These are phyloP conservation scores for Chlamydomonas schloesseri DNA, from an alignment of 139 green algal genomes.

Conservation along the genomic window DNA sequence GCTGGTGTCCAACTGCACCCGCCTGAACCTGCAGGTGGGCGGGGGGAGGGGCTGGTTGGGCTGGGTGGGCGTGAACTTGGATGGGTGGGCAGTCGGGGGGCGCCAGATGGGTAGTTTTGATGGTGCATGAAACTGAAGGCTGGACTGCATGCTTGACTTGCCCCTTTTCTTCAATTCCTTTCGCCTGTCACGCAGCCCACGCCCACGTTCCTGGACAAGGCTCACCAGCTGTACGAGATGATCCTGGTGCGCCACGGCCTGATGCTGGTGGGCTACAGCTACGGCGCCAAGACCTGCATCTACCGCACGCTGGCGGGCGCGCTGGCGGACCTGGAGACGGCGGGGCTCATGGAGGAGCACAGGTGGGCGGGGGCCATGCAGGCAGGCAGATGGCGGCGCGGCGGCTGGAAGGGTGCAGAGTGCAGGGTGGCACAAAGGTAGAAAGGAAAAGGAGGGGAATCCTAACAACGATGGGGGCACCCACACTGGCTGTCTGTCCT, in stretches of 20 bases:
- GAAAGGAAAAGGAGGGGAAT: too few species aligned
- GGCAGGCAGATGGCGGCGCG: too few species aligned
- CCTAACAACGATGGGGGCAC: too few species aligned
- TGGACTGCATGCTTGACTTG: not conserved
- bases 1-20: slow-evolving; percentile 52
- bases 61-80: not conserved
- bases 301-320: slow-evolving; percentile 70
- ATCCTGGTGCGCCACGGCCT: slow-evolving; percentile 88
- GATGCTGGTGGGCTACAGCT: slow-evolving; percentile 84
- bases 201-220: slow-evolving; percentile 79
- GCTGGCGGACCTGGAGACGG: slow-evolving; percentile 65
- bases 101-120: too few species aligned
- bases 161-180: too few species aligned
- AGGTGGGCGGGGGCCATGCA: slow-evolving; percentile 32
- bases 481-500: too few species aligned
- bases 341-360: slow-evolving; percentile 69
- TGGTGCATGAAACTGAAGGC: too few species aligned
- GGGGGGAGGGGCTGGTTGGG: too few species aligned
- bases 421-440: too few species aligned
- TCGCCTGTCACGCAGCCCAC: slow-evolving; percentile 58
- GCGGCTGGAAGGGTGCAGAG: too few species aligned
- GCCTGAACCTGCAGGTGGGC: slow-evolving; percentile 55
- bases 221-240: slow-evolving; percentile 89
- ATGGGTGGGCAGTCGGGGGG: too few species aligned
- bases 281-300: slow-evolving; percentile 76